These are phyloP conservation scores for Lycium barbarum DNA, from an alignment of 257 asterid genomes.

Conservation along the genomic window DNA sequence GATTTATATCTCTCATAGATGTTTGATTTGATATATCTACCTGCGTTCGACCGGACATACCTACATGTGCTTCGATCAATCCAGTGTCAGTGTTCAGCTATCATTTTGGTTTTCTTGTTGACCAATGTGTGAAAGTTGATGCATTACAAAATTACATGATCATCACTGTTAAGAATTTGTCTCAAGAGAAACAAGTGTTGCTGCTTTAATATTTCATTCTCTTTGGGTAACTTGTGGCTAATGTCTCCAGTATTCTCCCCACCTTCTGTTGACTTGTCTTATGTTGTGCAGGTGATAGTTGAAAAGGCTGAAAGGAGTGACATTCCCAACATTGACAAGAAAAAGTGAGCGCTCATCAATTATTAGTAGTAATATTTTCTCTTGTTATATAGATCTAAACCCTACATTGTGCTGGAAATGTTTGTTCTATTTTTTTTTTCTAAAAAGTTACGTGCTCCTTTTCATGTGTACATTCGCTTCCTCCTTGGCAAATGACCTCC, in stretches of 20 bases:
- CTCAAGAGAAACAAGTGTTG: neutral
- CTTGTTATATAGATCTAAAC: neutral
- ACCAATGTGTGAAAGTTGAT: too few species aligned
- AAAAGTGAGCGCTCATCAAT: conserved; percentile 41
- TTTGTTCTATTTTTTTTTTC: neutral
- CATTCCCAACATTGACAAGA: conserved; percentile 54
- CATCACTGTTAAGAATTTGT: too few species aligned
- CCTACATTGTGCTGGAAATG: neutral
- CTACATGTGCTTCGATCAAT: too few species aligned
- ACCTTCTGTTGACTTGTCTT: conserved; percentile 17
- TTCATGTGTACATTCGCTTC: neutral
- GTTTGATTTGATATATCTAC: too few species aligned
- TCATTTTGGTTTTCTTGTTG: too few species aligned
- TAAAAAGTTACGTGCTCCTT: neutral
- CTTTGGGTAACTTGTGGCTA: neutral
- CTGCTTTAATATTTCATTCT: neutral
- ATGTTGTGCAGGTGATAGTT: conserved; percentile 43
- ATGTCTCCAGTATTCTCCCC: neutral
- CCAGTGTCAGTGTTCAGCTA: too few species aligned
- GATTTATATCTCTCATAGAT: too few species aligned
- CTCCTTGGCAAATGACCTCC: too few species aligned
- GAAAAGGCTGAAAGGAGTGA: conserved; percentile 53
- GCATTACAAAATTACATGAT: too few species aligned
- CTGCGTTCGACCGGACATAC: too few species aligned
- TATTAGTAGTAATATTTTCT: neutral